These are phyloP conservation scores for Excoecaria cochinchinensis DNA, from an alignment of 345 rosid genomes.

Conservation along the genomic window DNA sequence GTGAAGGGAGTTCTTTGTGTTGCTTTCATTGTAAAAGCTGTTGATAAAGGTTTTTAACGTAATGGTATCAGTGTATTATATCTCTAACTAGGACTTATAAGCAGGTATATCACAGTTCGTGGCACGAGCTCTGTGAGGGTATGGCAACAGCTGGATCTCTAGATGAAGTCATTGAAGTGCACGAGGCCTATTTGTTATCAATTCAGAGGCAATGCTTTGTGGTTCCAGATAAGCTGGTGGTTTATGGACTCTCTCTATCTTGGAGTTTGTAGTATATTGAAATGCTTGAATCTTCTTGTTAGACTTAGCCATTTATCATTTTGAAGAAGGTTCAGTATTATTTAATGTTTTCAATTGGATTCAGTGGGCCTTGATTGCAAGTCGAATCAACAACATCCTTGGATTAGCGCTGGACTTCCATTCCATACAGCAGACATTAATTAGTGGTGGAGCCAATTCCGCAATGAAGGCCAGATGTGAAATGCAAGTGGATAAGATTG, in stretches of 20 bases:
- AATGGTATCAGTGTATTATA: neutral
- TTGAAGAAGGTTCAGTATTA: neutral
- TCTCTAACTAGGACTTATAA: constrained; percentile 26
- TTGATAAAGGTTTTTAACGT: neutral
- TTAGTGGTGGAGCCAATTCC: constrained; percentile 72
- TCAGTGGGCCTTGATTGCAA: constrained; percentile 93
- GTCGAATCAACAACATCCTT: constrained; percentile 84
- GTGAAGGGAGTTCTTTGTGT: neutral
- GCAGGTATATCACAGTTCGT: constrained; percentile 96
- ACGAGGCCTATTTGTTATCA: constrained; percentile 83
- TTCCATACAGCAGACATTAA: constrained; percentile 76
- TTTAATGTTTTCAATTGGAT: constrained; percentile 23
- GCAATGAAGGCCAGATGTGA: constrained; percentile 83
- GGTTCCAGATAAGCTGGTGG: constrained; percentile 93
- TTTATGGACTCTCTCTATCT: constrained; percentile 15
- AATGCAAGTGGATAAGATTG: constrained; percentile 74
- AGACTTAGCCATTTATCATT: constrained; percentile 11
- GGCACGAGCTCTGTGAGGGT: constrained; percentile 95
- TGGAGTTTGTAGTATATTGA: constrained; percentile 4
- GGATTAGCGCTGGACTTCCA: constrained; percentile 91
- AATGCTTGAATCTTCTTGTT: constrained; percentile 8
- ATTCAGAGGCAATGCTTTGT: constrained; percentile 97
- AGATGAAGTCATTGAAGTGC: constrained; percentile 94
- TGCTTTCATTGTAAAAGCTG: neutral
- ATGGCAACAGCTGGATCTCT: constrained; percentile 86